Evolutionary conservation across 768 basidiomycete genomes (phyloP).

Genomic region (Coprinopsis strossmayeri): DNA sequence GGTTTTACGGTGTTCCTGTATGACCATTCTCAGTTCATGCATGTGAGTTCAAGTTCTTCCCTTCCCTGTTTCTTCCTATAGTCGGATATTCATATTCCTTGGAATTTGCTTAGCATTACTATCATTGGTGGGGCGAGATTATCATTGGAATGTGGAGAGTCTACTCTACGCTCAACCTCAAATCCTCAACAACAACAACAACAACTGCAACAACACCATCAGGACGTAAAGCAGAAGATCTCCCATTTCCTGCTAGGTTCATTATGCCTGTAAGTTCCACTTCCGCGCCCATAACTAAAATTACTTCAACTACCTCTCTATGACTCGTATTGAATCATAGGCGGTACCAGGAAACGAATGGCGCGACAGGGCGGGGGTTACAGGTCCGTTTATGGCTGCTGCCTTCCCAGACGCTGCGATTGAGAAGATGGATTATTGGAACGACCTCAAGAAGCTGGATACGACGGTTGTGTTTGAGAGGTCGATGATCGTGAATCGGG

Average conservation of each 20-base stretch:
- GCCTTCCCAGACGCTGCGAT: constrained; percentile 56
- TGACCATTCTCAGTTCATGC: constrained; percentile 22
- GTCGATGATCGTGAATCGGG: constrained; percentile 55
- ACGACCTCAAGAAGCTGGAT: constrained; percentile 40
- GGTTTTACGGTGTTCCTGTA: constrained; percentile 23
- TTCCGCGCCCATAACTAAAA: background rate
- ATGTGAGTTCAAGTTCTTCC: constrained; percentile 10
- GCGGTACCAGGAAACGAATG: constrained; percentile 31
- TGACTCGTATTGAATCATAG: too few relatives aligned
- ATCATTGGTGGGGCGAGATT: constrained; percentile 43
- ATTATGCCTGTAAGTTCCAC: constrained; percentile 17
- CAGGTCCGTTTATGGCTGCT: constrained; percentile 57
- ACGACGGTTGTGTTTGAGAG: constrained; percentile 56
- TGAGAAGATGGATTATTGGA: constrained; percentile 56
- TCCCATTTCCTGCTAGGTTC: constrained; percentile 26
- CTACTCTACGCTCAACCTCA: constrained; percentile 23
- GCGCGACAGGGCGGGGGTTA: constrained; percentile 57
- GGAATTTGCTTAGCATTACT: constrained; percentile 40
- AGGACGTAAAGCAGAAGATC: too few relatives aligned
- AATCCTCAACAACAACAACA: too few relatives aligned
- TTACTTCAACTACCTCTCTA: too few relatives aligned
- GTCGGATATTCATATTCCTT: too few relatives aligned
- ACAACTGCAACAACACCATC: too few relatives aligned
- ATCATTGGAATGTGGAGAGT: constrained; percentile 37
- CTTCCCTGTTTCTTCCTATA: background rate